phyloP scores from a whole-genome alignment of 1,284 basidiomycete species.

The Fomitiporia mediterranea region DNA sequence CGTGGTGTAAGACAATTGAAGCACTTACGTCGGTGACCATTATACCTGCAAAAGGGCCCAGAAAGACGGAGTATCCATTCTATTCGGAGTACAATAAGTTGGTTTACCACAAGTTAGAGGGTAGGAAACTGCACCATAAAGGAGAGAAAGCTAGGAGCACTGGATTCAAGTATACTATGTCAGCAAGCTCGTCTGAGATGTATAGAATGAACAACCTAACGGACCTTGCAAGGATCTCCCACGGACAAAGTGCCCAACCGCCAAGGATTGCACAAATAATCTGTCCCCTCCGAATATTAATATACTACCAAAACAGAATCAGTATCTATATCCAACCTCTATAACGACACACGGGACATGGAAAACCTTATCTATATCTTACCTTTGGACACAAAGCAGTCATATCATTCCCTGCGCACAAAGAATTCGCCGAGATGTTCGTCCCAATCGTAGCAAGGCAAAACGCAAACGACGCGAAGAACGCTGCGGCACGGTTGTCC shows the following conservation, averaged over 20 bases:
- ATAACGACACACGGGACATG: neutral
- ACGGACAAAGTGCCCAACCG: constrained; percentile 58
- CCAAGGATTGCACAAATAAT: constrained; percentile 69
- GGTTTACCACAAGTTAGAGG: neutral
- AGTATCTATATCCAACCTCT: constrained; percentile 4
- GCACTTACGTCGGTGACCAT: constrained; percentile 63
- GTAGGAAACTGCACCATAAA: constrained; percentile 37
- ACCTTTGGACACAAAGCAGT: constrained; percentile 54
- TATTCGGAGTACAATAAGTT: neutral
- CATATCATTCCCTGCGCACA: constrained; percentile 77
- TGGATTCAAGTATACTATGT: constrained; percentile 27
- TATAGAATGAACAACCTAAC: no score
- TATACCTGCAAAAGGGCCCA: constrained; percentile 70
- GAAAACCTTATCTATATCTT: neutral
- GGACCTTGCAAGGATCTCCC: constrained; percentile 49
- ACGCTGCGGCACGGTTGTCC: constrained; percentile 74
- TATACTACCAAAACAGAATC: constrained; percentile 36
- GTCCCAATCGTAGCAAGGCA: constrained; percentile 65
- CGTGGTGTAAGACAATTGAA: neutral
- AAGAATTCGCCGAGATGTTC: constrained; percentile 72
- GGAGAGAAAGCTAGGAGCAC: constrained; percentile 43
- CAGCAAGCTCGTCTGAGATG: constrained; percentile 19
- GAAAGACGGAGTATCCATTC: constrained; percentile 68
- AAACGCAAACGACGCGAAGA: constrained; percentile 70
- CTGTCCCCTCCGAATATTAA: constrained; percentile 75